Conservation (phyloP, 768 basidiomycete genomes). For the Lactarius psammicola region DNA sequence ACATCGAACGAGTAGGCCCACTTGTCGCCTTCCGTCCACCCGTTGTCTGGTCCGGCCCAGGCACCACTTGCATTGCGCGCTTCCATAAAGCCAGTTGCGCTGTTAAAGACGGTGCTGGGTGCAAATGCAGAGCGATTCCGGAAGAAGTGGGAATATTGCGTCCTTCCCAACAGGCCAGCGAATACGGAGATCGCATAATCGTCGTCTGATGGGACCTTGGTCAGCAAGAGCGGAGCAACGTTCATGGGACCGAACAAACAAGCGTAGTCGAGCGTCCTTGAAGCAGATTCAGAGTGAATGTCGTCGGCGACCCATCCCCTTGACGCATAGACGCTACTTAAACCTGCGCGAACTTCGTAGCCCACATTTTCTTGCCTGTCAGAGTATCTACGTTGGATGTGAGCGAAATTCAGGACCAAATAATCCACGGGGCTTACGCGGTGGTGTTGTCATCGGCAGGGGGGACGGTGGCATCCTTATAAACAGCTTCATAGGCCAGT, state of each 20-base stretch:
- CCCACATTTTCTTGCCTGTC: slow-evolving; percentile 78
- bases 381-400: slow-evolving; percentile 47
- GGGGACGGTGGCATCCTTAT: slow-evolving; percentile 67
- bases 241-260: slow-evolving; percentile 45
- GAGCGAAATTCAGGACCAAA: slow-evolving; percentile 15
- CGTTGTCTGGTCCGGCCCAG: slow-evolving; percentile 66
- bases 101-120: slow-evolving; percentile 68
- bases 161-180: slow-evolving; percentile 52
- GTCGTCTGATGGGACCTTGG: slow-evolving; percentile 50
- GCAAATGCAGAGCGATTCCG: slow-evolving; percentile 52
- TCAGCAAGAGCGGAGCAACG: background rate
- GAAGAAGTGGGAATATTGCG: slow-evolving; percentile 50
- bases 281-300: slow-evolving; percentile 75
- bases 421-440: slow-evolving; percentile 39
- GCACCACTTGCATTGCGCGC: slow-evolving; percentile 64
- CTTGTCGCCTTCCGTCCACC: slow-evolving; percentile 82
- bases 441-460: slow-evolving; percentile 55
- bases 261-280: slow-evolving; percentile 75
- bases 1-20: slow-evolving; percentile 81
- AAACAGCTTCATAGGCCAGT: slow-evolving; percentile 69
- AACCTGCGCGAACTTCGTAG: slow-evolving; percentile 78
- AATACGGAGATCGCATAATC: slow-evolving; percentile 72
- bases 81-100: slow-evolving; percentile 76
- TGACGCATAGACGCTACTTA: slow-evolving; percentile 63
- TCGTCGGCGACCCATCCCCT: slow-evolving; percentile 79